Conservation (phyloP, 768 basidiomycete species). For the Hygrocybe punicea region DNA sequence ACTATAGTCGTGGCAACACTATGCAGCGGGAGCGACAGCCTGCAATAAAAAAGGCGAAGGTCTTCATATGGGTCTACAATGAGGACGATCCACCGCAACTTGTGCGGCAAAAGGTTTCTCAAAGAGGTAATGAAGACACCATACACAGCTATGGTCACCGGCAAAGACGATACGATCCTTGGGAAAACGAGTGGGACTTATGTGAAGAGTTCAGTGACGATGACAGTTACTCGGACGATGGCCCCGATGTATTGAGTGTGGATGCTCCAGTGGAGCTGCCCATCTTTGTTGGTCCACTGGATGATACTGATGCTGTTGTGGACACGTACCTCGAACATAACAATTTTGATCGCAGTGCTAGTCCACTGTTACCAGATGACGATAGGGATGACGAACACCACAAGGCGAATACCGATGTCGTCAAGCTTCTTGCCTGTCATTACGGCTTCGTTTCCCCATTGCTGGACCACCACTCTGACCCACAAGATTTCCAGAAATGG, state of each 20-base stretch:
- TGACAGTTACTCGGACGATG: background rate
- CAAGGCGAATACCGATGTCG: background rate
- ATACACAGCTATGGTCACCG: background rate
- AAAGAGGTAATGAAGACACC: background rate
- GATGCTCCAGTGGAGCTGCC: background rate
- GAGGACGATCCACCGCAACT: background rate
- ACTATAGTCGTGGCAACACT: too few relatives aligned
- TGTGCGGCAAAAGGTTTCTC: background rate
- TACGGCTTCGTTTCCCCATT: background rate
- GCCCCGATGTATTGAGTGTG: background rate
- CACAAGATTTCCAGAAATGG: background rate
- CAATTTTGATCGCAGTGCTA: background rate
- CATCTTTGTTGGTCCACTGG: background rate
- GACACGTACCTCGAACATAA: background rate
- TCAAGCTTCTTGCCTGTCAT: background rate
- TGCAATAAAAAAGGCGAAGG: background rate
- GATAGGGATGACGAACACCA: background rate
- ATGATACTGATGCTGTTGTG: background rate
- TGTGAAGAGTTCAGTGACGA: constrained; percentile 12
- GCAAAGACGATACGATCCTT: constrained; percentile 16
- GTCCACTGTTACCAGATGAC: background rate
- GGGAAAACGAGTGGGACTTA: constrained; percentile 21
- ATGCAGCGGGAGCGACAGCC: too few relatives aligned
- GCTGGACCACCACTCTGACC: background rate
- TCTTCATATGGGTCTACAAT: background rate